Evolutionary conservation across 495 filamentous ascomycete genomes (phyloP), one percentile per base, ranked within the genome.

Genomic region (Lindgomyces ingoldianus): DNA sequence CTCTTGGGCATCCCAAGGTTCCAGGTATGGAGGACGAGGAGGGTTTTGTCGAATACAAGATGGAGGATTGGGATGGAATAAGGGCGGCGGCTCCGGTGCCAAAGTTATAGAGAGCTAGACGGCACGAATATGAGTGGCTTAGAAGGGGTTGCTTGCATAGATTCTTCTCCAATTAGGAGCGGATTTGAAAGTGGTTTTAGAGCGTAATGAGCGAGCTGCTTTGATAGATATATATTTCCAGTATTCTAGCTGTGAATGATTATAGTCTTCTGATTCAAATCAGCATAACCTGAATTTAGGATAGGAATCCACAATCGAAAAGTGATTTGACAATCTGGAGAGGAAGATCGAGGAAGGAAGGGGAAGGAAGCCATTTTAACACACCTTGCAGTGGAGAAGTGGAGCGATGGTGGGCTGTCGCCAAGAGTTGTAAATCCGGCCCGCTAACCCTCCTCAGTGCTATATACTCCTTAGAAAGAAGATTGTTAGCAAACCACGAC

Each of bases 21-120:
- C 65, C 72, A 6, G 33, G 33, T 4, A 30, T 58, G 46, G 78
- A 83, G 58, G 73, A 75, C 33, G 74, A 83, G 72, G 24, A 65
- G 45, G 62, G 63, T 10, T 90, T 89, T 77, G 73, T 81, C 6
- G 77, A 81, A 2, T 90, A 88, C 74, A 78, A 76, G 6, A 69
- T 77, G 65, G 75, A 74, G 21, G 81, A 89, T 51, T 89, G 87
- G 85, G 77, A 82, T 39, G 70, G 70, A 49, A 72, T 91, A 64
- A 74, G 75, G 30, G 59, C 60, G 30, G 25, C n/a, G 9, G 48
- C 25, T 1, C 48, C 30, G 26, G 42, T 1, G 26, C 39, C 60
- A 16, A 63, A 49, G 41, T 27, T 63, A 49, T 63, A 56, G 42
- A 24, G 18, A 2, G 11, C 6, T n/a, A 33, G 3, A 24, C 3